Conservation (phyloP, 2,329 filamentous ascomycete species). For the Diaporthe sp. region DNA sequence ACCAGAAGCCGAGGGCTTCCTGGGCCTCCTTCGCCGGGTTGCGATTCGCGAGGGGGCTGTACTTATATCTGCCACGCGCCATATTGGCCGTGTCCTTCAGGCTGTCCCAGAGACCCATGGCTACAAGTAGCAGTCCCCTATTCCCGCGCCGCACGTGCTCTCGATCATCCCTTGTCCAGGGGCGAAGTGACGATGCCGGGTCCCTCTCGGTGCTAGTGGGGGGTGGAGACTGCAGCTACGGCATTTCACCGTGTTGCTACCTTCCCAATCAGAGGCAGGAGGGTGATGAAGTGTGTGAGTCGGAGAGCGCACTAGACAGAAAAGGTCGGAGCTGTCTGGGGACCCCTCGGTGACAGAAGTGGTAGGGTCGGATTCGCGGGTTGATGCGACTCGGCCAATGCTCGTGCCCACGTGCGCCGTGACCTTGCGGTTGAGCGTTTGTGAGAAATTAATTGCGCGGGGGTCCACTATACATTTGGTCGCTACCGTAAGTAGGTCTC, state of each 20-base stretch:
- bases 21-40: constrained; percentile 41
- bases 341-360: constrained; percentile 6
- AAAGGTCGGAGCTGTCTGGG: neutral
- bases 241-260: constrained; percentile 3
- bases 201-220: neutral
- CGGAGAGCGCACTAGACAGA: neutral
- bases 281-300: neutral
- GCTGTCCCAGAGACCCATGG: constrained; percentile 32
- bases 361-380: constrained; percentile 23
- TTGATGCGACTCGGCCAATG: constrained; percentile 24
- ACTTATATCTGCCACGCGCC: constrained; percentile 46
- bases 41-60: constrained; percentile 45
- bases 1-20: constrained; percentile 42
- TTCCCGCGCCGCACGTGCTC: constrained; percentile 1
- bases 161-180: constrained; percentile 5
- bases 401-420: constrained; percentile 29
- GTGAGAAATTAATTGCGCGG: constrained; percentile 28
- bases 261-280: constrained; percentile 1
- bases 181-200: constrained; percentile 6
- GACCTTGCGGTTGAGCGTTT: constrained; percentile 2
- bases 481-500: neutral
- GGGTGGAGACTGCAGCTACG: neutral
- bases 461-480: neutral
- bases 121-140: neutral
- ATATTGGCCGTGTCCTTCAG: constrained; percentile 42